These are phyloP conservation scores for Ascochyta clinopodiicola DNA, from an alignment of 2,329 filamentous ascomycete species.

Conservation along the genomic window DNA sequence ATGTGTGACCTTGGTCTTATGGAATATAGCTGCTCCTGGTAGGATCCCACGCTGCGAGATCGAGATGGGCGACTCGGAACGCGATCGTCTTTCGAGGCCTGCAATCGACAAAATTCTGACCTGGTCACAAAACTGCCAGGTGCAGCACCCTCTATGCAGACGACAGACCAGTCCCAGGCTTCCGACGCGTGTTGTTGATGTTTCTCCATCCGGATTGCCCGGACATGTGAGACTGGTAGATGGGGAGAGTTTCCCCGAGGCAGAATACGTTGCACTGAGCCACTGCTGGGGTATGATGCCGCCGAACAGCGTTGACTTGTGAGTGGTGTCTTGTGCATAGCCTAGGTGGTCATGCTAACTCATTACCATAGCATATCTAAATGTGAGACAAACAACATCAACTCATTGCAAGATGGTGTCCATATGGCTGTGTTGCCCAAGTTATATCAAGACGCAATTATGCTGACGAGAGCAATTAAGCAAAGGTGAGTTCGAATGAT, in stretches of 20 bases:
- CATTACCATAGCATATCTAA: neutral
- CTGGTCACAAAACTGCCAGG: constrained; percentile 7
- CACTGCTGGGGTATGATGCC: constrained; percentile 22
- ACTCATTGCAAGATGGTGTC: constrained; percentile 1
- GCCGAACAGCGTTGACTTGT: constrained; percentile 7
- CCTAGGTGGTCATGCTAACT: neutral
- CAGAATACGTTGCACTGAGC: constrained; percentile 13
- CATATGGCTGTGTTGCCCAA: neutral
- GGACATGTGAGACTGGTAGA: constrained; percentile 5
- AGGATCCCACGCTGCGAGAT: neutral
- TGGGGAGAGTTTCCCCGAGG: neutral
- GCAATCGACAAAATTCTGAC: neutral
- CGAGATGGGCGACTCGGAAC: constrained; percentile 3
- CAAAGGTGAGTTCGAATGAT: neutral
- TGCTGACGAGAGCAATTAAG: constrained; percentile 2
- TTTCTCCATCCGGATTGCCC: neutral
- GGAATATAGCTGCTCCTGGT: neutral
- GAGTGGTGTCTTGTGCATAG: neutral
- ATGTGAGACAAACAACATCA: constrained; percentile 8
- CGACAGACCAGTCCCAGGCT: neutral
- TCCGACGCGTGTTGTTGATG: constrained; percentile 8
- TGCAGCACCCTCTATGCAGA: neutral
- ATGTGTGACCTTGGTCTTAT: neutral
- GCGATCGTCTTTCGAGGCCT: neutral
- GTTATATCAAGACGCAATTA: constrained; percentile 12